Conservation (phyloP, 225 moss, liverwort and hornwort genomes). For the Lunularia cruciata region DNA sequence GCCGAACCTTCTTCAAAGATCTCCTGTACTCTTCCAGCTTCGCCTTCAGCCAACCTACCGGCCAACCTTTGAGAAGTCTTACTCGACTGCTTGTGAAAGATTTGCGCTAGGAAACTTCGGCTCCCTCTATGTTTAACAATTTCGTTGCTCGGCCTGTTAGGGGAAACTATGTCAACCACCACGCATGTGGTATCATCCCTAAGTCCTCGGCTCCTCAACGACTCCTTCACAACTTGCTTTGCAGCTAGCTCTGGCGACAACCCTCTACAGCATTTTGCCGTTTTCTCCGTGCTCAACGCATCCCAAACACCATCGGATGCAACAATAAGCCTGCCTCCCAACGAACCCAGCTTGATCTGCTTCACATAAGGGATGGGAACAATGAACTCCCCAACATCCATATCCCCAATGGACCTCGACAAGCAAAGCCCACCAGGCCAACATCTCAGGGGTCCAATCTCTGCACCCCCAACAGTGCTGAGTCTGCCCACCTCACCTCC, state of each 20-base stretch:
- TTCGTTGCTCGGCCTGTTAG: slow-evolving; percentile 31
- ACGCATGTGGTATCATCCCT: slow-evolving; percentile 86
- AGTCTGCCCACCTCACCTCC: slow-evolving; percentile 89
- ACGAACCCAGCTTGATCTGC: slow-evolving; percentile 70
- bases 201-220: slow-evolving; percentile 65
- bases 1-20: slow-evolving; percentile 88
- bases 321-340: slow-evolving; percentile 74
- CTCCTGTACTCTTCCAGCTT: slow-evolving; percentile 52
- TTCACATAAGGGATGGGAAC: slow-evolving; percentile 91
- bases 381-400: slow-evolving; percentile 84
- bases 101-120: slow-evolving; percentile 14
- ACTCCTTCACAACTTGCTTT: slow-evolving; percentile 79
- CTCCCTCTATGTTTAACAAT: slow-evolving; percentile 44
- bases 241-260: slow-evolving; percentile 68
- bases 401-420: slow-evolving; percentile 85
- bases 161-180: slow-evolving; percentile 73
- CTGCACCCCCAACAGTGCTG: slow-evolving; percentile 77
- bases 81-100: slow-evolving; percentile 41
- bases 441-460: slow-evolving; percentile 91
- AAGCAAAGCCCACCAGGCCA: slow-evolving; percentile 91
- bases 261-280: slow-evolving; percentile 74
- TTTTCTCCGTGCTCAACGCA: slow-evolving; percentile 72
- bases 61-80: slow-evolving; percentile 11
- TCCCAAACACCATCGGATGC: slow-evolving; percentile 94
- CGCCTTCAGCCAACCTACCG: slow-evolving; percentile 6